Conservation (phyloP, 2,329 filamentous ascomycete genomes). For the Exophiala mesophila region DNA sequence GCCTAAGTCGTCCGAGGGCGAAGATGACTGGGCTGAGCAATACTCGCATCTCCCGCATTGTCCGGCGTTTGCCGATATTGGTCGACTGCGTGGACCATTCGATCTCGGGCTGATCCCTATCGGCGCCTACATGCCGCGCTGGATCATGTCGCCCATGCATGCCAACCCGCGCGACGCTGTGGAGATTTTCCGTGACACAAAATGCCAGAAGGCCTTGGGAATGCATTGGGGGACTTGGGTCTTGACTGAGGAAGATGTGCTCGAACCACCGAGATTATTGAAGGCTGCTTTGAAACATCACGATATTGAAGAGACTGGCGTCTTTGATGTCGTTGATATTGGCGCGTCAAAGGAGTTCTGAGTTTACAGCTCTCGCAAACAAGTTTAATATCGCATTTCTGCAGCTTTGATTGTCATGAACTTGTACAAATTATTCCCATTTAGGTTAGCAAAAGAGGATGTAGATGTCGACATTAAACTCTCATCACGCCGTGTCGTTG, state of each 20-base stretch:
- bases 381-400: too few relatives aligned
- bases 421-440: too few relatives aligned
- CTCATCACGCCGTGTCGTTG: too few relatives aligned
- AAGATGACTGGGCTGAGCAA: constrained; percentile 68
- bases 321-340: constrained; percentile 80
- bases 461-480: too few relatives aligned
- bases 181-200: constrained; percentile 81
- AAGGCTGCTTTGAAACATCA: constrained; percentile 65
- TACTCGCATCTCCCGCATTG: constrained; percentile 63
- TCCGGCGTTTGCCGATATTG: constrained; percentile 82
- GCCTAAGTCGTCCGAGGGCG: constrained; percentile 54
- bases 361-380: too few relatives aligned
- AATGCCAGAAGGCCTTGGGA: constrained; percentile 70
- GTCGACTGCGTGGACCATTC: constrained; percentile 73
- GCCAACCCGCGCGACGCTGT: constrained; percentile 82
- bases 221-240: constrained; percentile 95
- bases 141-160: constrained; percentile 74
- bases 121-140: constrained; percentile 67
- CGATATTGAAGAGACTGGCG: constrained; percentile 55
- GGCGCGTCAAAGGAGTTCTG: constrained; percentile 75
- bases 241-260: constrained; percentile 74
- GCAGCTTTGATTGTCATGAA: too few relatives aligned
- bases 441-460: too few relatives aligned
- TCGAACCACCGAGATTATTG: constrained; percentile 72
- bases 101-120: constrained; percentile 91